A percentile compares a stretch with the other conserved stretches of the same genome.
phyloP scores from a whole-genome alignment of 2,329 filamentous ascomycete genomes.

The Cadophora sp. region DNA sequence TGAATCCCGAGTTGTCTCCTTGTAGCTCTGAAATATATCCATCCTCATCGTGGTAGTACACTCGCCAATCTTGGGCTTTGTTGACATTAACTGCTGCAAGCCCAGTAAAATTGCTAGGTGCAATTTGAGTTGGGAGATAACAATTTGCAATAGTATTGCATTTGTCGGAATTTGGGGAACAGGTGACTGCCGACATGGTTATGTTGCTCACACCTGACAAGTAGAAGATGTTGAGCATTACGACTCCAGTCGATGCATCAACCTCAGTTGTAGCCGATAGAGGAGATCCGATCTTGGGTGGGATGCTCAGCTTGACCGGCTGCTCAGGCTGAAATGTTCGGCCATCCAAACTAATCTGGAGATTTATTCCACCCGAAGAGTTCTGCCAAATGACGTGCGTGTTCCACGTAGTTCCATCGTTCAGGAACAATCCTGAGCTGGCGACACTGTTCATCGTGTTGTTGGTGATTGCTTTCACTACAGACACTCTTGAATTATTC shows the following conservation, averaged over 20 bases:
- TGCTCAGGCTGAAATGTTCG: constrained; percentile 25
- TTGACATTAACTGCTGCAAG: constrained; percentile 36
- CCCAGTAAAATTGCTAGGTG: constrained; percentile 30
- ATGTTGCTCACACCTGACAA: constrained; percentile 31
- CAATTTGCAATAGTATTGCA: constrained; percentile 32
- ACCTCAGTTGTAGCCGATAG: constrained; percentile 34
- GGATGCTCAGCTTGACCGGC: constrained; percentile 28
- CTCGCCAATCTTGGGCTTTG: constrained; percentile 35
- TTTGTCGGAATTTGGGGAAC: constrained; percentile 26
- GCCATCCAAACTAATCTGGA: constrained; percentile 34
- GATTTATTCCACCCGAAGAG: constrained; percentile 27
- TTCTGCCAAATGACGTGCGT: constrained; percentile 36
- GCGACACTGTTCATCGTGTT: constrained; percentile 34
- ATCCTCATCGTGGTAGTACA: constrained; percentile 34
- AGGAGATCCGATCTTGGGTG: constrained; percentile 33
- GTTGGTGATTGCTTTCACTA: constrained; percentile 18
- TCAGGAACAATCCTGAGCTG: constrained; percentile 33
- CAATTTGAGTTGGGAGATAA: constrained; percentile 26
- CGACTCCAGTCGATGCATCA: constrained; percentile 29
- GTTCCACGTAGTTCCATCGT: constrained; percentile 35
- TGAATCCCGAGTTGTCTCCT: constrained; percentile 33
- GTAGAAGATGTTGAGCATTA: constrained; percentile 38
- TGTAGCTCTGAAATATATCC: constrained; percentile 31
- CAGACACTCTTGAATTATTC: neutral
- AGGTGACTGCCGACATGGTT: constrained; percentile 35